phyloP scores from a whole-genome alignment of 1,284 basidiomycete genomes.

The Trichosporon sp. region DNA sequence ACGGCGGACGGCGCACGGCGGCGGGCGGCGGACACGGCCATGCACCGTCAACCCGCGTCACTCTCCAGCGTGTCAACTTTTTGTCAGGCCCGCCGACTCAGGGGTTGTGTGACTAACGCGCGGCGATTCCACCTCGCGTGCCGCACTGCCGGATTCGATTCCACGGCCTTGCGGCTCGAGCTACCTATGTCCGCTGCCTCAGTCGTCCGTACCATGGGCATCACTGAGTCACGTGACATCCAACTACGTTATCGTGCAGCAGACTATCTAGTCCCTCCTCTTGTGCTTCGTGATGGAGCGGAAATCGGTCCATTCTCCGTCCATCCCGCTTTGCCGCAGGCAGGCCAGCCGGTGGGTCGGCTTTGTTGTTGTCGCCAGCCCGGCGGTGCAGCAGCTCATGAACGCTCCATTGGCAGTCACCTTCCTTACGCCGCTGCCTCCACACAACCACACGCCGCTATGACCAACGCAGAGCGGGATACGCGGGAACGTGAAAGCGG shows the following conservation, averaged over 20 bases:
- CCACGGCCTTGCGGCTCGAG: background rate
- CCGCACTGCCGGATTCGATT: background rate
- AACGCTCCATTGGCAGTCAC: background rate
- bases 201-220: background rate
- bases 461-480: background rate
- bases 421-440: background rate
- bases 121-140: background rate
- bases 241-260: too few relatives aligned
- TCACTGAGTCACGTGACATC: background rate
- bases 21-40: too few relatives aligned
- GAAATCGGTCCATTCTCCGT: background rate
- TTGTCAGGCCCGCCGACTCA: background rate
- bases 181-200: background rate
- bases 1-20: too few relatives aligned
- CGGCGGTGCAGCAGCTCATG: background rate
- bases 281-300: too few relatives aligned
- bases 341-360: background rate
- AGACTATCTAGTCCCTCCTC: too few relatives aligned
- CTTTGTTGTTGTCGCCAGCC: background rate
- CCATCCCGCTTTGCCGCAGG: background rate
- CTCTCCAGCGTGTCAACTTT: background rate
- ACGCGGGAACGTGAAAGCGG: slow-evolving; percentile 2
- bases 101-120: background rate
- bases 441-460: background rate
- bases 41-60: background rate